Evolutionary conservation across 164 flowering plant genomes (phyloP), one percentile per base, ranked within the genome.

Genomic region (Cinnamomum micranthum): DNA sequence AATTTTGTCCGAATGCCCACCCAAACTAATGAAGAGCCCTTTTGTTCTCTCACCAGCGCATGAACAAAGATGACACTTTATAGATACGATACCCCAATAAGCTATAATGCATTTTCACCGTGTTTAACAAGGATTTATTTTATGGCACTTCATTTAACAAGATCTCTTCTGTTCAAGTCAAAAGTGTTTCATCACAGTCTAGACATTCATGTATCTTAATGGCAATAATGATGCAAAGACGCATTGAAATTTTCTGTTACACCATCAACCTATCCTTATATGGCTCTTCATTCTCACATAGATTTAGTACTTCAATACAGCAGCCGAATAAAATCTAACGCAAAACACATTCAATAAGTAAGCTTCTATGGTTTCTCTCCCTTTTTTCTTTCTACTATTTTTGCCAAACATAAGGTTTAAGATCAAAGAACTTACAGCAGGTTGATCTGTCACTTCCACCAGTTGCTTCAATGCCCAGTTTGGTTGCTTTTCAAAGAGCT

Each of bases 401-500:
- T 19, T 31, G 2, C 33, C 47, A 66, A 27, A 31, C 23, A 64
- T 17, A 27, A 66, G 50, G 50, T 66, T 28, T 25, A 20, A 25
- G 59, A 63, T 51, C 14, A 63, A 71, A 19, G 6, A 65, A 81
- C 87, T 74, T 84, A 93, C 98, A 76, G 88, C 95, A 75, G 98
- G 98, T 80, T 91, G 98, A 79, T 93, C 92, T 0, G 98, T 93
- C 83, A 87, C 89, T 60, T 86, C 87, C 74, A 90, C 78, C 74
- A 93, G 81, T 71, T 88, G 93, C 81, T 84, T 85, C 52, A 91
- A 69, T 19, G 92, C 90, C 98, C 98, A 93, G 76, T 91, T 89
- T 69, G 96, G 82, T 78, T 93, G 93, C 76, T 85, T 85, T 77
- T 93, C 95, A 80, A 93, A 90, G 22, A 93, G 95, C 86, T 91